Evolutionary conservation across 257 asterid species (phyloP), one percentile per base, ranked within the genome.

Genomic region (Jasminum sambac): DNA sequence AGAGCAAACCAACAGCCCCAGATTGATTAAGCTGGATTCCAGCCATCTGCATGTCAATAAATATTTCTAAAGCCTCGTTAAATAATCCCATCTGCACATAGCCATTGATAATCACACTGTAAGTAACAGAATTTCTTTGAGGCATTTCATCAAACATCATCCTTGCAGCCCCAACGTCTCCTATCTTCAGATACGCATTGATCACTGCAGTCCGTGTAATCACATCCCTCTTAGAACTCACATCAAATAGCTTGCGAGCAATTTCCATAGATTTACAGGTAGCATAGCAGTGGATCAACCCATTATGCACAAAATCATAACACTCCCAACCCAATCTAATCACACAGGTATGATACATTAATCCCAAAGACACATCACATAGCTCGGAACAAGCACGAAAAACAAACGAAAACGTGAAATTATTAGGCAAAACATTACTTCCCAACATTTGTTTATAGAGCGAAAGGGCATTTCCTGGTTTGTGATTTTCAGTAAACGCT

Each of bases 131-230:
- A 66, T 86, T 84, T 60, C 25, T 82, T 24, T 70, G 64, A 26
- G 90, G 88, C 93, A 87, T 87, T 83, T 76, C 24, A 50, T 84
- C 88, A 63, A 88, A 88, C 87, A 86, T 13, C 42, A 80, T 74
- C 41, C 74, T 59, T 0, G 89, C 91, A 1, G 13, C 9, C 46
- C 8, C 76, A 8, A 69, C 9, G 43, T 77, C 79, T 62, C 88
- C 84, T 40, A 50, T 41, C 42, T 71, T 86, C 3, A 75, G 26
- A 46, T 88, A 84, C 55, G 88, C 95, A 34, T 72, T 73, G 25
- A 88, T 74, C 36, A 82, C 71, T 8, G 85, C 81, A 43, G 89
- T 84, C 95, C 91, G 84, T 0, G 91, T 63, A 8, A 88, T 59
- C 11, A 80, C 83, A 55, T 86, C 87, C 4, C 78, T 46, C 24